Base-by-base conservation (phyloP, 768 basidiomycete genomes). In the Suillus ampliporus region DNA sequence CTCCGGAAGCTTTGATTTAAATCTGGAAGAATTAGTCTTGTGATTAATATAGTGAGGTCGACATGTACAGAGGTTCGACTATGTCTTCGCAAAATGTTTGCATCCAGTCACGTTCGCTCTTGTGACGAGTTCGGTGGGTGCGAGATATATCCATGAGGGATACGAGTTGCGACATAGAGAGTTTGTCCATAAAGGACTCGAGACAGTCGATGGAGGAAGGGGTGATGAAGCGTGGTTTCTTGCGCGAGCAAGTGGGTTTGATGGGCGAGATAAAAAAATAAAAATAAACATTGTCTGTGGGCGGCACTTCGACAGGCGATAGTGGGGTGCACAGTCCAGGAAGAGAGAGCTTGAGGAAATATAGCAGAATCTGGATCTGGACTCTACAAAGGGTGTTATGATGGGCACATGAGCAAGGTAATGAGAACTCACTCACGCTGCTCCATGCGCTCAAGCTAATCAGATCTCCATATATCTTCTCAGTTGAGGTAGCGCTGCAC, bases 151-250 rank as follows among this genome's bases (percentile, higher is more conserved):
- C 75, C 61, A 89, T 72, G 37, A 72, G 5, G n/a, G 63, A 65
- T 65, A 79, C 73, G 21, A 92, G 82, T 69, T 93, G 91, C 90
- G 90, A 91, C 76, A 83, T 86, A 4, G 88, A 89, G 8, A 93
- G 73, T 68, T 88, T 90, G 74, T 93, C 91, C 88, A 92, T 90
- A 73, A 89, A 87, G 62, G 70, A 57, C 66, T n/a, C n/a, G n/a
- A n/a, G n/a, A n/a, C n/a, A n/a, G n/a, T n/a, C n/a, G n/a, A n/a
- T n/a, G n/a, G n/a, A n/a, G n/a, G n/a, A n/a, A n/a, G 71, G 60
- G 67, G 68, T 34, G 60, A 65, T 19, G 56, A 66, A 19, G 68
- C 40, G 75, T 61, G 54, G 64, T 26, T 67, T 71, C 58, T 71
- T 77, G 54, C 61, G 40, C 11, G 60, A 60, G 50, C 37, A 56